Evolutionary conservation across 176 grass and related monocot species (phyloP).

Genomic region (Hyparrhenia diplandra): DNA sequence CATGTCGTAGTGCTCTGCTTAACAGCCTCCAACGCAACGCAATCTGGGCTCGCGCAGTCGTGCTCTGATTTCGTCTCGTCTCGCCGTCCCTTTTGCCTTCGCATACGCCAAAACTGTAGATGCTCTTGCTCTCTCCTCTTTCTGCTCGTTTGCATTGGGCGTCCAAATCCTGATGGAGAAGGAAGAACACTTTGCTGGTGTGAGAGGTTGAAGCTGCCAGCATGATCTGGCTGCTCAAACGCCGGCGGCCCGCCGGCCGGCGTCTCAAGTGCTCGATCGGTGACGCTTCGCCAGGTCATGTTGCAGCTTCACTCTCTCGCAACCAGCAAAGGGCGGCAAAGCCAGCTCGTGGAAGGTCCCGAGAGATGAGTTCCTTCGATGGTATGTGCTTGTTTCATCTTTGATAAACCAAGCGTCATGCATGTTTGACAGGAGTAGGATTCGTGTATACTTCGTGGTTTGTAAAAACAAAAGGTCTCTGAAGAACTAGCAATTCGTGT

Average conservation of each 20-base stretch:
- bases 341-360: background rate
- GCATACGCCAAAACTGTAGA: background rate
- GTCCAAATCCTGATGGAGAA: background rate
- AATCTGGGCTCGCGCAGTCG: conserved; percentile 16
- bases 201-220: conserved; percentile 71
- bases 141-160: background rate
- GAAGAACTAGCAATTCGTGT: background rate
- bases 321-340: conserved; percentile 20
- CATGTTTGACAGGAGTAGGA: background rate
- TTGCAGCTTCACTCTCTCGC: conserved; percentile 59
- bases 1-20: background rate
- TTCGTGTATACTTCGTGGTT: background rate
- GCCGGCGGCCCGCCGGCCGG: background rate
- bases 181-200: conserved; percentile 27
- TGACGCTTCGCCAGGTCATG: conserved; percentile 39
- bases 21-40: background rate
- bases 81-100: background rate
- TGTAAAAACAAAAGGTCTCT: background rate
- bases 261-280: background rate
- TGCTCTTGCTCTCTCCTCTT: background rate
- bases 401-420: background rate
- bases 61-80: conserved; percentile 27
- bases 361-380: background rate
- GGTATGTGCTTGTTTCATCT: background rate
- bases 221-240: conserved; percentile 47